Base-by-base conservation (phyloP, 2,329 filamentous ascomycete genomes). In the Colletotrichum costaricense region DNA sequence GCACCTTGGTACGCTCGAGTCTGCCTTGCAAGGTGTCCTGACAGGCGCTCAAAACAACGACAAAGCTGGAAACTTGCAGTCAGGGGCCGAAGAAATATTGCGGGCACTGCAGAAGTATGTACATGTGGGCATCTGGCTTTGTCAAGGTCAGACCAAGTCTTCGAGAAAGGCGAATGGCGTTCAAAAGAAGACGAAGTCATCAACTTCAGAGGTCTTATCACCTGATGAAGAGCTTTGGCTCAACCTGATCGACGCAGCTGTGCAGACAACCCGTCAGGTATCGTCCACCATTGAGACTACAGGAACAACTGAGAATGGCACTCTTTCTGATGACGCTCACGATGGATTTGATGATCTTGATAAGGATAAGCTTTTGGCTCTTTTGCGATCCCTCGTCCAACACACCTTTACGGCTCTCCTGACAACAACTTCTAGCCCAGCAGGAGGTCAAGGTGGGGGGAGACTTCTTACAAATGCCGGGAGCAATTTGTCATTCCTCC, bases 121-220 rank as follows among this genome's bases (percentile, higher is more conserved):
- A 1, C 93, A 95, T 75, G 94, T 99, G 1, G 97, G 97, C 16
- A 96, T 97, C 63, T 99, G 97, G 97, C 86, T 99, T 14, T 98
- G 97, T 78, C 94, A 97, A 82, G 91, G 93, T 1, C 95, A 98
- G 80, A 94, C 91, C 62, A 94, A 93, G 78, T 89, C 88, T 0
- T 82, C 86, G 6, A 87, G 85, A 72, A 83, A 84, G 72, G 78
- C 80, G 66, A 86, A 82, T 75, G 81, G 83, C 24, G 83, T 89
- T 5, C 71, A 73, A 63, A 85, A 91, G 76, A 90, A 82, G 81
- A 89, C 82, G 73, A 88, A 89, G 68, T 77, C 42, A 4, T 49
- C 82, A 5, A 76, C 82, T 1, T 81, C 81, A 2, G 85, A 86
- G 54, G 81, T 82, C 1, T 84, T 93, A 12, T 86, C 87, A 2